phyloP scores from a whole-genome alignment of 176 grass and related monocot genomes.

The Puya raimondii region DNA sequence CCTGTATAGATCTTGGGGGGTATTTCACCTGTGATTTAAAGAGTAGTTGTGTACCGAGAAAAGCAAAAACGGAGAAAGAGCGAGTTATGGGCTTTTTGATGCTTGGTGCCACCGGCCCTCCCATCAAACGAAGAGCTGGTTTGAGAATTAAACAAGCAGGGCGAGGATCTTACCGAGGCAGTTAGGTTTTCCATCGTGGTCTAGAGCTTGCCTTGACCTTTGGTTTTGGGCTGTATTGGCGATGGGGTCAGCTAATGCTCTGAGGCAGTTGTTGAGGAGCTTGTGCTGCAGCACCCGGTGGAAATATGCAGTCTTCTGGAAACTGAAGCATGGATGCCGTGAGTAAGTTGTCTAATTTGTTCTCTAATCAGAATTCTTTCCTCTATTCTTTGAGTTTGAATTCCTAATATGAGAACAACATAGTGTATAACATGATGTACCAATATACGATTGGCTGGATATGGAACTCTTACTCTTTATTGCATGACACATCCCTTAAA shows the following conservation, averaged over 20 bases:
- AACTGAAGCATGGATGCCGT: slow-evolving; percentile 20
- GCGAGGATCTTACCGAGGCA: slow-evolving; percentile 60
- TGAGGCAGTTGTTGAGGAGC: slow-evolving; percentile 30
- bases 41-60: slow-evolving; percentile 5
- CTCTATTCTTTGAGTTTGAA: not conserved
- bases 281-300: slow-evolving; percentile 53
- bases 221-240: slow-evolving; percentile 2
- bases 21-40: slow-evolving; percentile 16
- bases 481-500: not conserved
- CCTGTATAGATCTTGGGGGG: slow-evolving; percentile 1
- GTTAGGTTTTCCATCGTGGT: slow-evolving; percentile 27
- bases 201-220: not conserved
- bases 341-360: slow-evolving; percentile 35
- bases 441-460: no score
- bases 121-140: slow-evolving; percentile 59
- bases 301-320: slow-evolving; percentile 70
- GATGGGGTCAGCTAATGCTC: slow-evolving; percentile 8
- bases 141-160: slow-evolving; percentile 57
- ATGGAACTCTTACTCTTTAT: not conserved
- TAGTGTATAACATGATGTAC: not conserved
- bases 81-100: slow-evolving; percentile 49
- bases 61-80: slow-evolving; percentile 7
- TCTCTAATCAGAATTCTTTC: not conserved
- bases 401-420: slow-evolving; percentile 4
- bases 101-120: slow-evolving; percentile 39